Percentiles rank a stretch among this genome's conserved stretches.
Conservation (phyloP, 2,329 filamentous ascomycete species). For the Boeremia lycopersici region DNA sequence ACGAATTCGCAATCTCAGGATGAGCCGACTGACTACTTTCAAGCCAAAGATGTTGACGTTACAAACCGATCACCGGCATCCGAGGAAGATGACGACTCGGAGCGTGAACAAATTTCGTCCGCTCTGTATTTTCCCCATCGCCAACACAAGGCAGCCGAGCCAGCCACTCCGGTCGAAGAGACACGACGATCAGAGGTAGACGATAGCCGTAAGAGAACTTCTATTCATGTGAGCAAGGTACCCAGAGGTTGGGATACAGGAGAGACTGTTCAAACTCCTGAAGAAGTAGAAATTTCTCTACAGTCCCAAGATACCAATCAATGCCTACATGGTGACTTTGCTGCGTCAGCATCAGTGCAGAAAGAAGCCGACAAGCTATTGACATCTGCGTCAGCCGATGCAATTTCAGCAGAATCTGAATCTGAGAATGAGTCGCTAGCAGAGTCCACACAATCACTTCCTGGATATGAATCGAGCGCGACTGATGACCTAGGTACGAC, state of each 20-base stretch:
- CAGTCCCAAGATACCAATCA: constrained; percentile 65
- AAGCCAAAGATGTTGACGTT: constrained; percentile 24
- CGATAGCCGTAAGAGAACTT: constrained; percentile 32
- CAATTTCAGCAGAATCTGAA: constrained; percentile 48
- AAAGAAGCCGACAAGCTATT: constrained; percentile 50
- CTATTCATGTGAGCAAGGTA: constrained; percentile 36
- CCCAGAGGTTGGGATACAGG: constrained; percentile 36
- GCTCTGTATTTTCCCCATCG: constrained; percentile 83
- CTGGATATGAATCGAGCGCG: constrained; percentile 59
- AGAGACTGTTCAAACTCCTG: constrained; percentile 43
- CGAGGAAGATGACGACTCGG: constrained; percentile 67
- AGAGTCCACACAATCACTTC: constrained; percentile 51
- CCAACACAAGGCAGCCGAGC: constrained; percentile 53
- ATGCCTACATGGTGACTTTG: constrained; percentile 65
- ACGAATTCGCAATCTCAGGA: constrained; percentile 27
- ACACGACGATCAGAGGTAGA: constrained; percentile 34
- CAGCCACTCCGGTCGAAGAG: constrained; percentile 32
- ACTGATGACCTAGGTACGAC: constrained; percentile 58
- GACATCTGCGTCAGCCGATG: constrained; percentile 31
- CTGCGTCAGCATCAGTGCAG: constrained; percentile 47
- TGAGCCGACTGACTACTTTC: constrained; percentile 40
- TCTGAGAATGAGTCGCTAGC: constrained; percentile 51
- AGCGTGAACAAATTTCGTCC: constrained; percentile 85
- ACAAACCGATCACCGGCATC: constrained; percentile 37
- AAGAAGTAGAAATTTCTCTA: constrained; percentile 68